These are phyloP conservation scores for Teunomyces lycoperdinae DNA, from an alignment of 805 yeast species.

Conservation along the genomic window DNA sequence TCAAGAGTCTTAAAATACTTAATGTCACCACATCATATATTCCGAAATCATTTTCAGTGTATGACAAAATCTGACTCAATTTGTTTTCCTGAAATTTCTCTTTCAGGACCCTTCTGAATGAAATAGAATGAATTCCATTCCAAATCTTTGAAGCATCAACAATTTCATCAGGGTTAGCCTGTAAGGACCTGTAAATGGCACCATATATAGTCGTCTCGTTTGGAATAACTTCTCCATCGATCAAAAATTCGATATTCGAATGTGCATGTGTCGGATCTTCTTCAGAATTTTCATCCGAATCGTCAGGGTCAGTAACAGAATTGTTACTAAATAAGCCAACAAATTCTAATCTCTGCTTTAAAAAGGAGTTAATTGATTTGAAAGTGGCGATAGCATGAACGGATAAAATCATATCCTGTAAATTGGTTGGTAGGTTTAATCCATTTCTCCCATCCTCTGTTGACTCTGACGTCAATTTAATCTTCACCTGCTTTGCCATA, in stretches of 20 bases:
- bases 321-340: slow-evolving; percentile 11
- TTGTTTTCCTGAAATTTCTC: slow-evolving; percentile 10
- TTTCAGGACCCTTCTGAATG: slow-evolving; percentile 34
- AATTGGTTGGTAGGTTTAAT: slow-evolving; percentile 16
- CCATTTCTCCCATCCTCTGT: slow-evolving; percentile 6
- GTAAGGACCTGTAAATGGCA: slow-evolving; percentile 56
- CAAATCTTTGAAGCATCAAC: slow-evolving; percentile 55
- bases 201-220: slow-evolving; percentile 73
- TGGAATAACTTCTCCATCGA: slow-evolving; percentile 58
- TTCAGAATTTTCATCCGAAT: slow-evolving; percentile 15
- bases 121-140: slow-evolving; percentile 52
- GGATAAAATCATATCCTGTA: slow-evolving; percentile 39
- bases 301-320: slow-evolving; percentile 11
- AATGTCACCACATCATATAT: slow-evolving; percentile 29
- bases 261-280: slow-evolving; percentile 12
- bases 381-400: slow-evolving; percentile 64
- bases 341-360: slow-evolving; percentile 33
- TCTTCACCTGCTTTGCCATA: slow-evolving; percentile 68
- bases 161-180: slow-evolving; percentile 32
- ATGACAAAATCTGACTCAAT: slow-evolving; percentile 3
- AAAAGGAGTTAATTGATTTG: slow-evolving; percentile 47
- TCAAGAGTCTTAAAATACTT: slow-evolving; percentile 48
- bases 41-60: slow-evolving; percentile 18
- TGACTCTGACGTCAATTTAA: slow-evolving; percentile 42
- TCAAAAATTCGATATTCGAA: slow-evolving; percentile 49